Evolutionary conservation across 306 rosid species (phyloP).

Genomic region (Quillaja saponaria): DNA sequence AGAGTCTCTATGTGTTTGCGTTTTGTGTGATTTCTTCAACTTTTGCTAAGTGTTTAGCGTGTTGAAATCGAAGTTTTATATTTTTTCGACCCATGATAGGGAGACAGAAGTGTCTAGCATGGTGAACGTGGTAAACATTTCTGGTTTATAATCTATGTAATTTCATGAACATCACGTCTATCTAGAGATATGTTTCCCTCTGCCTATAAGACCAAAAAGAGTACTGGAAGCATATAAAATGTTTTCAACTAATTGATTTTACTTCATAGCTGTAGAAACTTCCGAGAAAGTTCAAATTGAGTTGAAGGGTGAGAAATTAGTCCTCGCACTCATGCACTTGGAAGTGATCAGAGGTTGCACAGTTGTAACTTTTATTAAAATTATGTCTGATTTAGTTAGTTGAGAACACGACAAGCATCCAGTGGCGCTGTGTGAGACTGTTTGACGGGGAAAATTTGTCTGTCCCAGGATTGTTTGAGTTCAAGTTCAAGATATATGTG

Average conservation of each 20-base stretch:
- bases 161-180: too few species aligned
- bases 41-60: slow-evolving; percentile 2
- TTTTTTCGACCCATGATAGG: slow-evolving; percentile 1
- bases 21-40: background rate
- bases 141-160: too few species aligned
- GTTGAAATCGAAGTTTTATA: background rate
- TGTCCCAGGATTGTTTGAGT: too few species aligned
- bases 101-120: background rate
- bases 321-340: background rate
- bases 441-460: background rate
- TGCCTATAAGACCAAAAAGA: too few species aligned
- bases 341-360: background rate
- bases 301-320: background rate
- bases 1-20: slow-evolving; percentile 1
- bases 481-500: too few species aligned
- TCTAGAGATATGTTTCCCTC: too few species aligned
- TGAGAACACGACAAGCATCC: background rate
- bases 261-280: too few species aligned
- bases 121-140: too few species aligned
- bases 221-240: too few species aligned
- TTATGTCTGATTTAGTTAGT: too few species aligned
- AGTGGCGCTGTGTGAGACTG: background rate
- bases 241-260: background rate
- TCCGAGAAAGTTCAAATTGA: too few species aligned
- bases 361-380: background rate